Percentiles rank a stretch among this genome's conserved stretches.
phyloP scores from a whole-genome alignment of 1,284 basidiomycete genomes.

The Cutaneotrichosporon cavernicola region DNA sequence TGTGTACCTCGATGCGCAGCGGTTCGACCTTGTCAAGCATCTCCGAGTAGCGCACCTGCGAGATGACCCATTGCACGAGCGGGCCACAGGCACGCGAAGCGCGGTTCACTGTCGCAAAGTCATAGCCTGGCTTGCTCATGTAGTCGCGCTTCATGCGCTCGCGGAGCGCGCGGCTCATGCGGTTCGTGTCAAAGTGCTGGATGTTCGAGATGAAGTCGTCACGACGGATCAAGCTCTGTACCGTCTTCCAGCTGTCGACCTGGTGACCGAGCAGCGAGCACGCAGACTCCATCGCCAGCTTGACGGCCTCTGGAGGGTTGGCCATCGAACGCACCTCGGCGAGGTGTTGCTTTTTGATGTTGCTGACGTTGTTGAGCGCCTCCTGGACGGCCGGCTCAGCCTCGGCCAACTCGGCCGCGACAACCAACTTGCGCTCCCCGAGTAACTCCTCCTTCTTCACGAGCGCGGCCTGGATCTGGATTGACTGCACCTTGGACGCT shows the following conservation, averaged over 20 bases:
- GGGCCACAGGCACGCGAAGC: constrained; percentile 98
- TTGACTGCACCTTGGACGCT: constrained; percentile 93
- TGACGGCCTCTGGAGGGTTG: constrained; percentile 96
- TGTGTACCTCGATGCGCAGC: constrained; percentile 90
- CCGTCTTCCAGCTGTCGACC: constrained; percentile 88
- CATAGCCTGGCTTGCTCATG: constrained; percentile 85
- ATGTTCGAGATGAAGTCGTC: constrained; percentile 98
- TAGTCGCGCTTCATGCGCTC: constrained; percentile 94
- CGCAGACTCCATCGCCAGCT: constrained; percentile 97
- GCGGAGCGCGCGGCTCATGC: constrained; percentile 85
- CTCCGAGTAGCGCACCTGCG: constrained; percentile 95
- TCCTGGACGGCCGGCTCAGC: constrained; percentile 97
- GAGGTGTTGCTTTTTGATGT: constrained; percentile 94
- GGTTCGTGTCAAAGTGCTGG: constrained; percentile 93
- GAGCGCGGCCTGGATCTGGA: constrained; percentile 90
- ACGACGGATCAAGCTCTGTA: constrained; percentile 92
- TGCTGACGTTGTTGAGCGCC: constrained; percentile 91
- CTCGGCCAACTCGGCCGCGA: constrained; percentile 93
- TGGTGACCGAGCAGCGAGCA: constrained; percentile 97
- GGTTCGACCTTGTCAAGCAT: constrained; percentile 98
- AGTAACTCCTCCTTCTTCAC: constrained; percentile 89
- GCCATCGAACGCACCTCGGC: constrained; percentile 98
- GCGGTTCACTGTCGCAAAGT: constrained; percentile 92
- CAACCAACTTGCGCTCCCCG: constrained; percentile 78
- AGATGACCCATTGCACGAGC: constrained; percentile 96